phyloP scores from a whole-genome alignment of 768 basidiomycete genomes.

The Gymnopilus junonius region DNA sequence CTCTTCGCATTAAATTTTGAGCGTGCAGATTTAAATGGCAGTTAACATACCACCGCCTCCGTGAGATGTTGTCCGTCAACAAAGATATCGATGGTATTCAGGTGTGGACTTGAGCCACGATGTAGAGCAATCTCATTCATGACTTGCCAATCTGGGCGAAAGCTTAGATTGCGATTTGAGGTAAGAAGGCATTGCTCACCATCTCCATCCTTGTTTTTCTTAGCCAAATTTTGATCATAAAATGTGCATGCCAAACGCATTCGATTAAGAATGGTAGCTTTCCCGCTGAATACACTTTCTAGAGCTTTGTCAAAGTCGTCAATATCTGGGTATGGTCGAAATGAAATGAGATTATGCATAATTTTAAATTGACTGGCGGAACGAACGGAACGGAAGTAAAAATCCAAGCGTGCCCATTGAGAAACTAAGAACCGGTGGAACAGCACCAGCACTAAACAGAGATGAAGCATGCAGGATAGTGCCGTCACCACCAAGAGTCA shows the following conservation, averaged over 20 bases:
- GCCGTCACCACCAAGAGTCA: conserved; percentile 94
- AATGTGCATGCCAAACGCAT: conserved; percentile 91
- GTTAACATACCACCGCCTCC: conserved; percentile 82
- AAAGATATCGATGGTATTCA: conserved; percentile 92
- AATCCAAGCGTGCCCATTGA: conserved; percentile 95
- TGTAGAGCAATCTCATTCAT: conserved; percentile 97
- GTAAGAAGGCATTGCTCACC: conserved; percentile 43
- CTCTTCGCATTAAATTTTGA: conserved; percentile 7
- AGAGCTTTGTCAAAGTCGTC: conserved; percentile 84
- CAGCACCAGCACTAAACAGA: conserved; percentile 86
- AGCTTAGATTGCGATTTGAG: not conserved
- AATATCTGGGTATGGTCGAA: conserved; percentile 63
- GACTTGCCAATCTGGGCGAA: conserved; percentile 81
- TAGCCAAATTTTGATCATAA: conserved; percentile 60
- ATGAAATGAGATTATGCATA: not conserved
- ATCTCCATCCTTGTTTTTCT: conserved; percentile 60
- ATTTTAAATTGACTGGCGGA: not conserved
- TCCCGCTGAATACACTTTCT: conserved; percentile 77
- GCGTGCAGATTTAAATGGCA: conserved; percentile 2
- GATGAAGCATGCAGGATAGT: conserved; percentile 94
- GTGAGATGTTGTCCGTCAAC: conserved; percentile 96
- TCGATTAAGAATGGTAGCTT: conserved; percentile 81
- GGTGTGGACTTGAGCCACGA: conserved; percentile 87
- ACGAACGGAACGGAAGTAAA: conserved; percentile 90
- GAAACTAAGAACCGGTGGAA: conserved; percentile 91